Evolutionary conservation across 2,329 filamentous ascomycete genomes (phyloP).

Genomic region (Clarireedia sp.): DNA sequence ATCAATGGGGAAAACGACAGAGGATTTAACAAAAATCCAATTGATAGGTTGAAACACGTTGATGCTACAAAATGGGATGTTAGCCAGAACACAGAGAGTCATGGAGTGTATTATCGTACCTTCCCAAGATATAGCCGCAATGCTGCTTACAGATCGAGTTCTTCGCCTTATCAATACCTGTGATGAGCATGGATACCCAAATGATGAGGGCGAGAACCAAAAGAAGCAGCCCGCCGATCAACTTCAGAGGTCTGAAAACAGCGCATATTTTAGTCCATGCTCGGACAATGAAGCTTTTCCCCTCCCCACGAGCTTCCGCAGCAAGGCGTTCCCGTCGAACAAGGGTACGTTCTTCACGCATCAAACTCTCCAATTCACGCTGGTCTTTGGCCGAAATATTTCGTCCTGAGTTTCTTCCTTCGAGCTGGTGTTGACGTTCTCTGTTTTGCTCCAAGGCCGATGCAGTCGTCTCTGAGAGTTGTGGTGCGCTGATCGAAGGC

Average conservation of each 20-base stretch:
- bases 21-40: slow-evolving; percentile 74
- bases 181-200: slow-evolving; percentile 91
- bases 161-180: slow-evolving; percentile 89
- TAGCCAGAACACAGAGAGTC: neutral
- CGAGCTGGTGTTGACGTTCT: slow-evolving; percentile 85
- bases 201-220: slow-evolving; percentile 67
- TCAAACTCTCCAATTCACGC: slow-evolving; percentile 77
- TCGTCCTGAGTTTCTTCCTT: slow-evolving; percentile 73
- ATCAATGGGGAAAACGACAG: slow-evolving; percentile 82
- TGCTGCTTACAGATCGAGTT: slow-evolving; percentile 86
- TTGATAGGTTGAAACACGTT: slow-evolving; percentile 95
- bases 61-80: slow-evolving; percentile 41
- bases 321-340: slow-evolving; percentile 83
- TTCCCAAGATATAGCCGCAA: slow-evolving; percentile 86
- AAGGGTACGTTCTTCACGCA: slow-evolving; percentile 85
- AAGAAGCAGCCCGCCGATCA: slow-evolving; percentile 74
- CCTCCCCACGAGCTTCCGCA: slow-evolving; percentile 71
- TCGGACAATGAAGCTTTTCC: slow-evolving; percentile 64
- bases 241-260: slow-evolving; percentile 79
- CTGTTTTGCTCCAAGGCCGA: slow-evolving; percentile 79
- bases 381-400: slow-evolving; percentile 76
- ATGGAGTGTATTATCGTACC: slow-evolving; percentile 12
- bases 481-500: slow-evolving; percentile 74
- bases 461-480: slow-evolving; percentile 67
- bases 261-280: slow-evolving; percentile 75